Base-by-base conservation (phyloP, 176 grass and related monocot species). In the Oryza glaberrima region DNA sequence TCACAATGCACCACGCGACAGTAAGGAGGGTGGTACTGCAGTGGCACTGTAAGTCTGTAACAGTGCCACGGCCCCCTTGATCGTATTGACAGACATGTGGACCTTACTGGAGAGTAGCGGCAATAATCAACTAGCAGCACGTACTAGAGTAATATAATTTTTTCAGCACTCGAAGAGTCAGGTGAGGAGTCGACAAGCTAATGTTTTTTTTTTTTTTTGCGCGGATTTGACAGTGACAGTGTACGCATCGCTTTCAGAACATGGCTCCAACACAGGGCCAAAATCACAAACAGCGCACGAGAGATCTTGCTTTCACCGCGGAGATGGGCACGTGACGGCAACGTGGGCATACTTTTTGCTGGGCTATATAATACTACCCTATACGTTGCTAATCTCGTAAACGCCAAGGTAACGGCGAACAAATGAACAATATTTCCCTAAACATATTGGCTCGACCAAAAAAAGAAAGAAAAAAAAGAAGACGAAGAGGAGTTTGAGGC, bases 231-330 rank as follows among this genome's bases (percentile, higher is more conserved):
- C n/a, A 45, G 78, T 1, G 83, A 86, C 78, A 35, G 72, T 16
- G 35, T 35, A 63, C 22, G 54, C 73, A 60, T 90, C 78, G 66
- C 54, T 72, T 70, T 85, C 72, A 66, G 65, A 77, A 52, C 66
- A 75, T 67, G 81, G 75, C 44, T 22, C 48, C 75, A 79, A 70
- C 43, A 41, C 77, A 19, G 51, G 10, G 16, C 3, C 68, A 67
- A 13, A 20, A n/a, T 1, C 34, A 7, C 68, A 58, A 84, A 47
- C 83, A 58, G 58, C 34, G 83, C 83, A 34, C 49, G 77, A 49
- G 64, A 51, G 71, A 70, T 16, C 25, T 36, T 77, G 43, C 72
- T 89, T 85, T 76, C 82, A 16, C 22, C 63, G 0, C 9, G 47
- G 32, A 64, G 77, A 65, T 14, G 14, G 4, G 43, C 82, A 72